phyloP scores from a whole-genome alignment of 2,329 filamentous ascomycete species.

The Tolypocladium cylindrosporum region DNA sequence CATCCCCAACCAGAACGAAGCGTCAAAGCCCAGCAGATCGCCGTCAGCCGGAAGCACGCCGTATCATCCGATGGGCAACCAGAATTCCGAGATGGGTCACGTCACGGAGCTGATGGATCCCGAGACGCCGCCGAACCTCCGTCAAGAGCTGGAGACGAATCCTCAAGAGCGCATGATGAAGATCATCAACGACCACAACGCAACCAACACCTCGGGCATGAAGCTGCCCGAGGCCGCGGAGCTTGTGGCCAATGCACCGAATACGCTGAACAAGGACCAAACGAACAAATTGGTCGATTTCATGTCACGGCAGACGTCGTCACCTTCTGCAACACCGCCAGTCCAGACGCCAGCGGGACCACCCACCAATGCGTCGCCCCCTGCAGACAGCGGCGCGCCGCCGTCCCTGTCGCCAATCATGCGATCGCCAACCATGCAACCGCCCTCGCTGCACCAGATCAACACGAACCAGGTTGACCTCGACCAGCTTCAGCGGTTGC shows the following conservation, averaged over 20 bases:
- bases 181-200: conserved; percentile 55
- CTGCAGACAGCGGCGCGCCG: conserved; percentile 13
- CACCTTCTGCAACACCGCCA: conserved; percentile 13
- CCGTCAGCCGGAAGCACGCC: conserved; percentile 17
- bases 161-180: conserved; percentile 55
- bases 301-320: conserved; percentile 38
- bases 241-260: conserved; percentile 43
- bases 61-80: conserved; percentile 15
- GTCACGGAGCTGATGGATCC: conserved; percentile 53
- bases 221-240: conserved; percentile 41
- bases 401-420: conserved; percentile 41
- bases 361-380: conserved; percentile 2
- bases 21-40: conserved; percentile 15
- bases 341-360: conserved; percentile 8
- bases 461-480: conserved; percentile 64
- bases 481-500: conserved; percentile 67
- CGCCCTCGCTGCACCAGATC: conserved; percentile 51
- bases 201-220: conserved; percentile 35
- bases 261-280: conserved; percentile 46
- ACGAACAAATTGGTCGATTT: conserved; percentile 48
- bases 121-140: conserved; percentile 39
- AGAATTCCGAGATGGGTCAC: conserved; percentile 38
- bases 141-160: conserved; percentile 46
- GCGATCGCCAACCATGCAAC: conserved; percentile 28
- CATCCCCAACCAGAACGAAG: conserved; percentile 31